phyloP scores from a whole-genome alignment of 495 filamentous ascomycete species.

The Aspergillus egyptiacus region DNA sequence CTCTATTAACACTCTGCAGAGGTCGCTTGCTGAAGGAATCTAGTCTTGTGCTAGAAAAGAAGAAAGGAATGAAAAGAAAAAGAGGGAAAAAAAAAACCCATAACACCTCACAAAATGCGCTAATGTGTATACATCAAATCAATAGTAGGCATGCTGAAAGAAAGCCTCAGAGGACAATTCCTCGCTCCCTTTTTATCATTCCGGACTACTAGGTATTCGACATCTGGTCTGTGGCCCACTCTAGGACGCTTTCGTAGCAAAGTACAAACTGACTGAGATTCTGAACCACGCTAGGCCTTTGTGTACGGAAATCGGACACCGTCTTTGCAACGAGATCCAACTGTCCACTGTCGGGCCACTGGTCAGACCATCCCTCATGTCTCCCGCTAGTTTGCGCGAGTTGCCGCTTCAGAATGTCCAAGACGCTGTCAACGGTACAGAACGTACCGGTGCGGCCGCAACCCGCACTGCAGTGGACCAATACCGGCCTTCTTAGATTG shows the following conservation, averaged over 20 bases:
- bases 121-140: conserved; percentile 8
- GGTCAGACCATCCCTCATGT: conserved; percentile 21
- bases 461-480: conserved; percentile 94
- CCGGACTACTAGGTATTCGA: not conserved
- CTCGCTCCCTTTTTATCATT: not conserved
- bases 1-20: too few species aligned
- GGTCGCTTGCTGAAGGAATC: not conserved
- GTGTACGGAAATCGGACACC: conserved; percentile 81
- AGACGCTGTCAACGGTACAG: conserved; percentile 89
- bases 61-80: too few species aligned
- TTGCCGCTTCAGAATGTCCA: conserved; percentile 88
- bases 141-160: conserved; percentile 3
- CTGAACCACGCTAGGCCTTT: conserved; percentile 95
- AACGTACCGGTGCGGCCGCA: conserved; percentile 95
- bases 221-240: conserved; percentile 65
- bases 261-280: conserved; percentile 90
- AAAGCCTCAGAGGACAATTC: not conserved
- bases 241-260: conserved; percentile 90
- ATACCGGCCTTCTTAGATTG: conserved; percentile 57
- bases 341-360: conserved; percentile 50
- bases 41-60: not conserved
- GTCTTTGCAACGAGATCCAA: conserved; percentile 77
- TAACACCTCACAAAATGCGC: conserved; percentile 19
- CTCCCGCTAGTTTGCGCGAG: conserved; percentile 24
- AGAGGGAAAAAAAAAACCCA: conserved; percentile 1